phyloP scores from a whole-genome alignment of 78 protist species.

The Dictyostelium purpureum region DNA sequence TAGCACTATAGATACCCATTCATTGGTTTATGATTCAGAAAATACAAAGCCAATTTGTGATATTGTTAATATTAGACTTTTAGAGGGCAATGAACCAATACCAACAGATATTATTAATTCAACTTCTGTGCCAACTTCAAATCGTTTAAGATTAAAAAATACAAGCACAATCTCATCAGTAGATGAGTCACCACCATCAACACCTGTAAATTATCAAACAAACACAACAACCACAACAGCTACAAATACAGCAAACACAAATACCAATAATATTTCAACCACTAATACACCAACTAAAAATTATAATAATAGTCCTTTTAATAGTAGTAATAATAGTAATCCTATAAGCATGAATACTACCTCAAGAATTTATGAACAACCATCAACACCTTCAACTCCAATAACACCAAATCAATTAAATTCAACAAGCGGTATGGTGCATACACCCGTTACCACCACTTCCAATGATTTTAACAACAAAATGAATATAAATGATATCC shows the following conservation, averaged over 20 bases:
- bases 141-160: conserved; percentile 4
- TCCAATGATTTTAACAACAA: not conserved
- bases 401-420: too few relatives aligned
- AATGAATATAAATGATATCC: not conserved
- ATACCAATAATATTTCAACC: not conserved
- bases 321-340: too few relatives aligned
- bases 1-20: conserved; percentile 54
- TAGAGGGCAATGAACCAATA: not conserved
- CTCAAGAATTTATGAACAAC: too few relatives aligned
- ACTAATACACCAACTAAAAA: not conserved
- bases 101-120: not conserved
- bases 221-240: not conserved
- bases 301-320: too few relatives aligned
- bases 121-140: not conserved
- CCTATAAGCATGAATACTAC: too few relatives aligned
- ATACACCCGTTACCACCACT: too few relatives aligned
- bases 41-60: conserved; percentile 59
- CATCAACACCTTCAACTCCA: too few relatives aligned
- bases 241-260: not conserved
- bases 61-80: conserved; percentile 7
- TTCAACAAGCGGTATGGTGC: too few relatives aligned
- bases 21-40: conserved; percentile 24
- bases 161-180: not conserved
- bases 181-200: conserved; percentile 43
- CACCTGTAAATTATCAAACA: conserved; percentile 11